These are phyloP conservation scores for Scutellaria galericulata DNA, from an alignment of 257 asterid species.

Conservation along the genomic window DNA sequence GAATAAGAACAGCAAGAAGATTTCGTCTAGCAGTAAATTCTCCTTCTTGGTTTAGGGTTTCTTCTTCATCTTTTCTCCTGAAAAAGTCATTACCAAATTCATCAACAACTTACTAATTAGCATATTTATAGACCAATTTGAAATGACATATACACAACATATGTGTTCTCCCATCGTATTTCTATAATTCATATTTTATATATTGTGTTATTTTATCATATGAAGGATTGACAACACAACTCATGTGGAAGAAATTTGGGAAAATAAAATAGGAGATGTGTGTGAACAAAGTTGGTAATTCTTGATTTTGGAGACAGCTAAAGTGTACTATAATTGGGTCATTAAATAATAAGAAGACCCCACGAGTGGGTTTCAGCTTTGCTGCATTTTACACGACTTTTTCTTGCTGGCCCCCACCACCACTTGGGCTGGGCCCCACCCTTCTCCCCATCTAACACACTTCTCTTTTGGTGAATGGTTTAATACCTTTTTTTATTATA, in stretches of 20 bases:
- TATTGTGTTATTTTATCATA: not conserved
- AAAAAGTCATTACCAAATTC: not conserved
- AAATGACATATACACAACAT: too few species aligned
- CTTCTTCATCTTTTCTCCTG: not conserved
- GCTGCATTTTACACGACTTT: slow-evolving; percentile 19
- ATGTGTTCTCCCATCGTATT: too few species aligned
- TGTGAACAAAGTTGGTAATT: slow-evolving; percentile 19
- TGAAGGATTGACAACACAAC: not conserved
- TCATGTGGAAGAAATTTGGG: not conserved
- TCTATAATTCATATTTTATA: too few species aligned
- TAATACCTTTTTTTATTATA: not conserved
- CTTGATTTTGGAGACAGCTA: slow-evolving; percentile 25
- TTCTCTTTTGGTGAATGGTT: slow-evolving; percentile 13
- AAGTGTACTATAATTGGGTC: not conserved
- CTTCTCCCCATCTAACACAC: slow-evolving; percentile 27
- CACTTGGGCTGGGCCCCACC: slow-evolving; percentile 38
- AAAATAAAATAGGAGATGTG: slow-evolving; percentile 23
- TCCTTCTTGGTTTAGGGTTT: slow-evolving; percentile 1
- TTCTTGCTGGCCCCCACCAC: slow-evolving; percentile 39
- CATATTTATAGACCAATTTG: too few species aligned
- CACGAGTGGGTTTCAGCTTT: slow-evolving; percentile 52
- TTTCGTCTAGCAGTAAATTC: not conserved
- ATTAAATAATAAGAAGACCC: slow-evolving; percentile 37
- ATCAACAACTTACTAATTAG: too few species aligned
- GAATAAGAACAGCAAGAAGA: not conserved